Evolutionary conservation across 1,139 yeast species (phyloP).

Genomic region (Nadsonia commutata): DNA sequence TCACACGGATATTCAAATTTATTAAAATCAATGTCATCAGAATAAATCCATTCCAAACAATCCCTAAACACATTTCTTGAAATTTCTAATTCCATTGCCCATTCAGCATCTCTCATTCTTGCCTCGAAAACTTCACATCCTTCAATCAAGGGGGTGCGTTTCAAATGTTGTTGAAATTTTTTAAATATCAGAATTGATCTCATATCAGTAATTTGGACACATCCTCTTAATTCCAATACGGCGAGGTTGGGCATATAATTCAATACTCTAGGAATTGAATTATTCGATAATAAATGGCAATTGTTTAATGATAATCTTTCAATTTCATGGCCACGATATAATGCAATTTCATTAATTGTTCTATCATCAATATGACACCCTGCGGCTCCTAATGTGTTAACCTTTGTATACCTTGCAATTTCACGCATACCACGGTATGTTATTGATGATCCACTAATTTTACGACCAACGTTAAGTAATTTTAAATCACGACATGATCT

Average conservation of each 20-base stretch:
- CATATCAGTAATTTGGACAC: constrained; percentile 42
- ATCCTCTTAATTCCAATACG: constrained; percentile 65
- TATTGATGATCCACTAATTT: constrained; percentile 47
- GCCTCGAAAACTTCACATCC: constrained; percentile 57
- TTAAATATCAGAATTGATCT: constrained; percentile 55
- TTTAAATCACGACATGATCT: constrained; percentile 40
- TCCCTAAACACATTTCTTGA: constrained; percentile 26
- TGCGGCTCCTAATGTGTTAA: constrained; percentile 72
- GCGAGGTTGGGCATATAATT: constrained; percentile 44
- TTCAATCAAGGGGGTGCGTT: constrained; percentile 47
- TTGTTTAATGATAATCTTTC: constrained; percentile 67
- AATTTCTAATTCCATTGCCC: constrained; percentile 40
- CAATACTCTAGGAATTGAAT: constrained; percentile 49
- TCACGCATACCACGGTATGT: constrained; percentile 56
- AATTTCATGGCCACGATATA: constrained; percentile 37
- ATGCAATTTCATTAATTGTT: constrained; percentile 67
- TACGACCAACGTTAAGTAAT: constrained; percentile 67
- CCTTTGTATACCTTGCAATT: constrained; percentile 37
- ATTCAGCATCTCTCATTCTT: constrained; percentile 47
- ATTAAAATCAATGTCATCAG: constrained; percentile 16
- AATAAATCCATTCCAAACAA: constrained; percentile 22
- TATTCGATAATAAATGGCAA: constrained; percentile 52
- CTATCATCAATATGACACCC: constrained; percentile 74
- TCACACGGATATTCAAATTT: constrained; percentile 1
- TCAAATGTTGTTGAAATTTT: constrained; percentile 40